Evolutionary conservation across 495 filamentous ascomycete species (phyloP), one percentile per base, ranked within the genome.

Genomic region (Extremus antarcticus): DNA sequence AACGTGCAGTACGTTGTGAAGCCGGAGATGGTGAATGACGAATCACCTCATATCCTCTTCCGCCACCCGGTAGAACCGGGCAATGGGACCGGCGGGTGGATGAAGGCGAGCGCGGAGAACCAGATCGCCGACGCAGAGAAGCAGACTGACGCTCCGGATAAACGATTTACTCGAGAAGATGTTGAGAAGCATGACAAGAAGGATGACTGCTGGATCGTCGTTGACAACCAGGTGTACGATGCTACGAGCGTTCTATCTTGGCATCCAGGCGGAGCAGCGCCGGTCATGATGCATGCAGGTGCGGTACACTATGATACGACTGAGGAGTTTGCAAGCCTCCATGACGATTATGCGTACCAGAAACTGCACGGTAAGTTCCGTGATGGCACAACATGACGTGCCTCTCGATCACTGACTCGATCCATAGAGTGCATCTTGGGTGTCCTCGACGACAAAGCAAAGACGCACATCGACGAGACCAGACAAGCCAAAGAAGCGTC

Each of bases 381-480:
- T n/a, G n/a, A 40, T 40, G 9, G 35, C 9, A 10, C n/a, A 10
- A 10, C 35, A 40, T 40, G 35, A 10, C 35, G 9, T 40, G 35
- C 10, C 35, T 40, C n/a, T 9, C 35, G n/a, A n/a, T n/a, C n/a
- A n/a, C 35, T 40, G n/a, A 40, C 35, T 10, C 35, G 35, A n/a
- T 40, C n/a, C 35, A n/a, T 40, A 65, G 70, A 70, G 60, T 70
- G 68, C 52, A 47, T 66, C 45, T 51, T 71, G 1, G 71, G 71
- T 23, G 46, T 56, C 0, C 66, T 71, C 7, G 68, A 69, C n/a
- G 38, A 70, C 13, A 71, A 70, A 35, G 59, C 68, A 16, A 61
- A 53, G 41, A 56, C 65, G 1, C 68, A 45, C 25, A 72, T 65
- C 7, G 62, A 69, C 43, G 51, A 50, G 7, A 51, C 50, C 10